phyloP scores from a whole-genome alignment of 1,284 basidiomycete genomes.

The Phlebopus sp. region DNA sequence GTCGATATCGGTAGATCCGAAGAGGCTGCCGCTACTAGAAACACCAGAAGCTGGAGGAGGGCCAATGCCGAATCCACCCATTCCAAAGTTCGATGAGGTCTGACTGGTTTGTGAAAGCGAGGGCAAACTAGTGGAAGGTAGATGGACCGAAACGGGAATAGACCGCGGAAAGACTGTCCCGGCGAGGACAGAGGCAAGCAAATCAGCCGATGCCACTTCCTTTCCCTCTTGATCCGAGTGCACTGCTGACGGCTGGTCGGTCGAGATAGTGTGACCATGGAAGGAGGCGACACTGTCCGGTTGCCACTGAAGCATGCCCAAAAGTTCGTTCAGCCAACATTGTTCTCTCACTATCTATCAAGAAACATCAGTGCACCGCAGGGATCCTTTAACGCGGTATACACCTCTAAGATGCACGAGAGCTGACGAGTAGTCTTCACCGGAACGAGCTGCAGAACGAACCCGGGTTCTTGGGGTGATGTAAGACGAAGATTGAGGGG shows the following conservation, averaged over 20 bases:
- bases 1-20: conserved; percentile 33
- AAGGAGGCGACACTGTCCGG: conserved; percentile 34
- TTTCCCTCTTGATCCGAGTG: conserved; percentile 45
- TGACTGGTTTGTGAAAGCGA: conserved; percentile 17
- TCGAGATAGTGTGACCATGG: conserved; percentile 12
- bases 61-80: conserved; percentile 26
- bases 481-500: conserved; percentile 64
- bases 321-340: conserved; percentile 72
- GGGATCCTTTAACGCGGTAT: conserved; percentile 5
- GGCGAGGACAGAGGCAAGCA: conserved; percentile 30
- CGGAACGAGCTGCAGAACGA: conserved; percentile 63
- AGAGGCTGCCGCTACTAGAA: conserved; percentile 27
- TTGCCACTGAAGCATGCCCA: conserved; percentile 56
- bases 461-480: conserved; percentile 68
- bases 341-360: conserved; percentile 70
- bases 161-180: conserved; percentile 29
- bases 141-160: conserved; percentile 33
- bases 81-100: conserved; percentile 27
- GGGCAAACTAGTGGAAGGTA: conserved; percentile 25
- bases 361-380: not conserved
- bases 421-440: conserved; percentile 69
- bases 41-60: conserved; percentile 24
- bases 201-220: conserved; percentile 17
- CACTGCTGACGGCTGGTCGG: conserved; percentile 29
- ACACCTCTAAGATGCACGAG: conserved; percentile 68